Evolutionary conservation across 345 rosid species (phyloP), one percentile per base, ranked within the genome.

Genomic region (Euclidium syriacum): DNA sequence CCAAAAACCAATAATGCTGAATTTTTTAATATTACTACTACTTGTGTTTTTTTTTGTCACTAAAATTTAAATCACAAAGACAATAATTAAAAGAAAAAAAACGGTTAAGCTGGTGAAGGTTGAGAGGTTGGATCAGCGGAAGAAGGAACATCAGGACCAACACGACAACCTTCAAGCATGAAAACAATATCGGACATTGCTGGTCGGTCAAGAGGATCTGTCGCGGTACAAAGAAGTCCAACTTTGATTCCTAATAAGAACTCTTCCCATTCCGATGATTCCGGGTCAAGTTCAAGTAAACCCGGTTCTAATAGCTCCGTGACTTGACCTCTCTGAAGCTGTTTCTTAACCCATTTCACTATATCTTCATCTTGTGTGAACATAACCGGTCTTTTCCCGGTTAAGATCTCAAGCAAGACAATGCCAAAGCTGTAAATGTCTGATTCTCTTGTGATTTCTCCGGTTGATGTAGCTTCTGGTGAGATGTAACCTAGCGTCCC

Each of bases 111-210:
- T 18, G 98, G 98, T 23, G 96, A 89, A 7, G 87, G 95, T 22
- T 77, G 91, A 46, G 95, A 76, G 2, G 92, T 87, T 1, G 87
- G 92, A 56, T 92, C 95, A 16, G 95, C 89, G 3, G 94, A 85
- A 11, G 96, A 90, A 0, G 91, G 88, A 50, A 83, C 79, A 50
- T 87, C 95, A 11, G 90, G 95, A 7, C 91, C 99, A 16, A 76
- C 95, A 58, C 99, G 85, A 58, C 99, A 94, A 12, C 99, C 97
- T 83, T 94, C 97, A 7, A 90, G 95, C 99, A 94, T 94, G 85
- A 90, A 94, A 22, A 90, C 99, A 38, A 94, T 73, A 15, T 94
- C 99, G 2, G 90, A 62, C 88, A 90, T 84, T 46, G 83, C 64
- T 32, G 99, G 99, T 62, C 99, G 78, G 67, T 87, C 97, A 4